These are phyloP conservation scores for Ploettnerulaceae sp. DNA, from an alignment of 2,329 filamentous ascomycete species.

Conservation along the genomic window DNA sequence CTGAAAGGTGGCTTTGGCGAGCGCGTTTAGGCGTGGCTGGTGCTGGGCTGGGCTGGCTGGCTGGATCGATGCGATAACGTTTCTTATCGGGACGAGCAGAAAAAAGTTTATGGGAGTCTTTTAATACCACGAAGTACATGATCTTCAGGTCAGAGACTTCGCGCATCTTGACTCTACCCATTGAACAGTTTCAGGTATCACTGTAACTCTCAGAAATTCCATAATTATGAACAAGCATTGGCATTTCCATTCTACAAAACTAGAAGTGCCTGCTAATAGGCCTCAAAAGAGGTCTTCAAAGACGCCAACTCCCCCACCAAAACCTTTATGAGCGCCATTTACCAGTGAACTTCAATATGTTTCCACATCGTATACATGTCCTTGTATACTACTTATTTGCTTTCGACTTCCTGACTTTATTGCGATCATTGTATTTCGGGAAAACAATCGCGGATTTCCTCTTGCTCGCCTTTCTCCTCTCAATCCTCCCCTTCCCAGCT, in stretches of 20 bases:
- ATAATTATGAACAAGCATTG: too few species aligned
- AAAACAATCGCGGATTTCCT: conserved; percentile 57
- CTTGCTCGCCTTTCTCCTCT: conserved; percentile 46
- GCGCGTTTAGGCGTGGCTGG: conserved; percentile 7
- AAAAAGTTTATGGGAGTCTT: not conserved
- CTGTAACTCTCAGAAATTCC: too few species aligned
- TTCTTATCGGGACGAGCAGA: conserved; percentile 2
- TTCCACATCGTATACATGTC: not conserved
- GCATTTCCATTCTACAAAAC: not conserved
- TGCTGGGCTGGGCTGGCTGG: not conserved
- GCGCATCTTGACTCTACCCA: not conserved
- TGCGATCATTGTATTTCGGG: conserved; percentile 50
- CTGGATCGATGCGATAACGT: not conserved
- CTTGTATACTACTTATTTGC: conserved; percentile 21
- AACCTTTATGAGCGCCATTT: conserved; percentile 9
- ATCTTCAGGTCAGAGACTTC: not conserved
- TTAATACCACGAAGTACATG: not conserved
- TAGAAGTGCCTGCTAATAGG: conserved; percentile 9
- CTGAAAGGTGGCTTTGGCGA: conserved; percentile 12
- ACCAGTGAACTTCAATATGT: not conserved
- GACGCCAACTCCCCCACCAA: conserved; percentile 16
- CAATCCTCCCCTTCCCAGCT: conserved; percentile 46
- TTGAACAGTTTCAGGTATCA: too few species aligned
- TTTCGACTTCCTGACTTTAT: conserved; percentile 37
- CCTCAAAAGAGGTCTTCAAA: not conserved